A percentile compares a stretch with the other conserved stretches of the same genome.
Evolutionary conservation across 2,329 filamentous ascomycete species (phyloP).

Genomic region (Mycosphaerella arachidis): DNA sequence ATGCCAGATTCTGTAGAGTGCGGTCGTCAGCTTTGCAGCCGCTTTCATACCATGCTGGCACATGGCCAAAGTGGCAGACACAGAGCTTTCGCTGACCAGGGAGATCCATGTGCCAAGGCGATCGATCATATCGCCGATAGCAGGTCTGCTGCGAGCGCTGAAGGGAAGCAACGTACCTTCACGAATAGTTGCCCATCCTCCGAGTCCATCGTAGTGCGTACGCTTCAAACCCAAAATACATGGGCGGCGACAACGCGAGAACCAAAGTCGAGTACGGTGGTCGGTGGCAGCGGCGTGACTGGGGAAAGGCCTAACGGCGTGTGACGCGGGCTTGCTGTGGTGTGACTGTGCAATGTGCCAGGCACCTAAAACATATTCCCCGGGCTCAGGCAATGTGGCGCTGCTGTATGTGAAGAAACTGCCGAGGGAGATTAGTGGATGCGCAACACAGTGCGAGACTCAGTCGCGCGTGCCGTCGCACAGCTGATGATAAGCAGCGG

Average conservation of each 20-base stretch:
- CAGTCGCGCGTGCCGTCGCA: not conserved
- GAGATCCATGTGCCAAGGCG: not conserved
- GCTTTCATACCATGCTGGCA: not conserved
- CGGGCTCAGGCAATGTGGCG: not conserved
- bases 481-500: not conserved
- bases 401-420: not conserved
- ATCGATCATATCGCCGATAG: not conserved
- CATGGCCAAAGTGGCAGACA: not conserved
- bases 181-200: slow-evolving; percentile 88
- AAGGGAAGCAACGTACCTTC: slow-evolving; percentile 57
- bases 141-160: not conserved
- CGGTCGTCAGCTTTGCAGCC: not conserved
- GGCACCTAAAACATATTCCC: slow-evolving; percentile 7
- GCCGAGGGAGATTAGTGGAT: not conserved
- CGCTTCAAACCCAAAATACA: slow-evolving; percentile 14
- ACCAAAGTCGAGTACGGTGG: not conserved
- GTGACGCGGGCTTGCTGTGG: slow-evolving; percentile 14
- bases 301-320: slow-evolving; percentile 1
- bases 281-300: slow-evolving; percentile 11
- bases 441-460: not conserved
- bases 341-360: slow-evolving; percentile 14
- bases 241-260: slow-evolving; percentile 16
- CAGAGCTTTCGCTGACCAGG: not conserved
- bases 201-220: slow-evolving; percentile 61
- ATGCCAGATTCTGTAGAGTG: slow-evolving; percentile 72